Evolutionary conservation across 2,329 filamentous ascomycete species (phyloP).

Genomic region (Clonostachys rosea): DNA sequence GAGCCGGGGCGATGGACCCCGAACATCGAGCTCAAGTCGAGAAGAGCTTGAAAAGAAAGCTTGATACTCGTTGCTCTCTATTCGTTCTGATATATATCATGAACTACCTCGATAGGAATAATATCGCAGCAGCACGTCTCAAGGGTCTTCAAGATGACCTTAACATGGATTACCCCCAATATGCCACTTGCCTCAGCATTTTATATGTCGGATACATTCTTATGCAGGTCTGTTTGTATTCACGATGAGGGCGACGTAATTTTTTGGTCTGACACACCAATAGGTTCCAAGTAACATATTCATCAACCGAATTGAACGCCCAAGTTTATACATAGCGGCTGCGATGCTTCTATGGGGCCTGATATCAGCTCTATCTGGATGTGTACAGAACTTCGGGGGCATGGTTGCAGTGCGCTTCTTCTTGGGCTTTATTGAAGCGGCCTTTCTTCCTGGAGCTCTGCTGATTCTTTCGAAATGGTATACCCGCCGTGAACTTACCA

Average conservation of each 20-base stretch:
- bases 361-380: conserved; percentile 52
- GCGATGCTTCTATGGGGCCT: conserved; percentile 57
- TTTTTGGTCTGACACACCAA: no score
- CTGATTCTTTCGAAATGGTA: conserved; percentile 65
- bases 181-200: conserved; percentile 59
- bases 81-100: conserved; percentile 71
- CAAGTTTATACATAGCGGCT: conserved; percentile 43
- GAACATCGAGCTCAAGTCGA: conserved; percentile 39
- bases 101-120: conserved; percentile 68
- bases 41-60: conserved; percentile 62
- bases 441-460: conserved; percentile 59
- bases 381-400: conserved; percentile 43
- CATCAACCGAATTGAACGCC: conserved; percentile 47
- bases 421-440: conserved; percentile 58
- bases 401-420: conserved; percentile 55
- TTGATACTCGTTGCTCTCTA: conserved; percentile 63
- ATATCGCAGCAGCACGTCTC: conserved; percentile 63
- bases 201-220: conserved; percentile 63
- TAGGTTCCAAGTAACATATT: conserved; percentile 49
- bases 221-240: conserved; percentile 38
- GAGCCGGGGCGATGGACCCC: no score
- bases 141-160: conserved; percentile 58
- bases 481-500: conserved; percentile 52
- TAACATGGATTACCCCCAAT: conserved; percentile 49
- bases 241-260: no score